Evolutionary conservation across 495 filamentous ascomycete species (phyloP).

Genomic region (Podospora appendiculata): DNA sequence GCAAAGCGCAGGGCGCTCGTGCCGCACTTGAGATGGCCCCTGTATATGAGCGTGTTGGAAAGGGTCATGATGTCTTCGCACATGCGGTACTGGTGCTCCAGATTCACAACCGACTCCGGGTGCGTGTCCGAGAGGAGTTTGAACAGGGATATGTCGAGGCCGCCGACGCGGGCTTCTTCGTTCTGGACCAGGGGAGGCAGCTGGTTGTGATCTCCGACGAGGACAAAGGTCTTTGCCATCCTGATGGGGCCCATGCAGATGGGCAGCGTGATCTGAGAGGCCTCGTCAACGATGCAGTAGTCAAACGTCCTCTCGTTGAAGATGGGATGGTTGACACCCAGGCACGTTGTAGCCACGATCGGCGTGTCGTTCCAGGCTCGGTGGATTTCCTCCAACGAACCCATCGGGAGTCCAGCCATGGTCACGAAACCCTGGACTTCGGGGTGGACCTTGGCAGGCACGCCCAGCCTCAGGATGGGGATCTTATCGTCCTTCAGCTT

Average conservation of each 20-base stretch:
- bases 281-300: slow-evolving; percentile 97
- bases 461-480: slow-evolving; percentile 75
- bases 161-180: slow-evolving; percentile 74
- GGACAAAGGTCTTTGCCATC: slow-evolving; percentile 85
- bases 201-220: slow-evolving; percentile 95
- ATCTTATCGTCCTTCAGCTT: slow-evolving; percentile 78
- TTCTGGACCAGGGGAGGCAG: slow-evolving; percentile 92
- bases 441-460: slow-evolving; percentile 73
- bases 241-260: slow-evolving; percentile 90
- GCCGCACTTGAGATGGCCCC: slow-evolving; percentile 82
- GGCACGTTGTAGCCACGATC: slow-evolving; percentile 89
- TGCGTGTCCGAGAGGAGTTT: slow-evolving; percentile 84
- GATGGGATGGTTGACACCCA: slow-evolving; percentile 80
- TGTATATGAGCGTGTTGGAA: slow-evolving; percentile 89
- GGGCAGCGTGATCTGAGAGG: slow-evolving; percentile 92
- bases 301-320: slow-evolving; percentile 89
- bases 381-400: slow-evolving; percentile 73
- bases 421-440: slow-evolving; percentile 79
- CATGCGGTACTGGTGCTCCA: slow-evolving; percentile 98
- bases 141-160: slow-evolving; percentile 88
- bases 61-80: slow-evolving; percentile 92
- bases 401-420: slow-evolving; percentile 61
- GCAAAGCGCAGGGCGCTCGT: slow-evolving; percentile 63
- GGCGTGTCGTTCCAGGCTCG: slow-evolving; percentile 73
- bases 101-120: slow-evolving; percentile 75